Conservation (phyloP, 768 basidiomycete species). For the Glaciozyma martinii region DNA sequence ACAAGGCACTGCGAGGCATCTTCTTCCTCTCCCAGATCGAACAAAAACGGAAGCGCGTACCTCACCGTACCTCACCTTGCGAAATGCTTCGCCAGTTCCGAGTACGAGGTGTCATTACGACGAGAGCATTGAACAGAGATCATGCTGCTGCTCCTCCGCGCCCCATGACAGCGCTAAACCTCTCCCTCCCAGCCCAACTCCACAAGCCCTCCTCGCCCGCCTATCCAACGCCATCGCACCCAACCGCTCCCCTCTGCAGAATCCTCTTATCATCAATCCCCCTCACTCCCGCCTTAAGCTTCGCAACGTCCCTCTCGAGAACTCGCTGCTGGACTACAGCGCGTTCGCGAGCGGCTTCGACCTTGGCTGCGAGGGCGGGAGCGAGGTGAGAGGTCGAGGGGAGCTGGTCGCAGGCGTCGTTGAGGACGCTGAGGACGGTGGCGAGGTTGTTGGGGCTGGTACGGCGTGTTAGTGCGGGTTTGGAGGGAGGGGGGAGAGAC, state of each 20-base stretch:
- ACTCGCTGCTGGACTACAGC: background rate
- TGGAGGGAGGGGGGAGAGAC: background rate
- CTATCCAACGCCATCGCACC: conserved; percentile 7
- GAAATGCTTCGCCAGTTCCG: no score
- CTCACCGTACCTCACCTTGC: no score
- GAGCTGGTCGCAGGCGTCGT: background rate
- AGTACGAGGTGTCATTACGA: background rate
- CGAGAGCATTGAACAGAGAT: background rate
- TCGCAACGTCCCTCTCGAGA: conserved; percentile 2
- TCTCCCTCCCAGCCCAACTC: background rate
- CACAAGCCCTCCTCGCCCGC: no score
- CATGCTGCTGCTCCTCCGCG: conserved; percentile 2
- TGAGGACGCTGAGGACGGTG: background rate
- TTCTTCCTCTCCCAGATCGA: conserved; percentile 1
- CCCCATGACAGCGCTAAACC: background rate
- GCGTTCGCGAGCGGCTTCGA: background rate
- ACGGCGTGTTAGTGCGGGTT: background rate
- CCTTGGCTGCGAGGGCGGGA: background rate
- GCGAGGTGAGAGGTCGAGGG: background rate
- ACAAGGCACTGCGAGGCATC: conserved; percentile 1
- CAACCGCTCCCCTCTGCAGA: background rate
- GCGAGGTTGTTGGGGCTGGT: conserved; percentile 7
- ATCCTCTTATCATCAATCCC: background rate
- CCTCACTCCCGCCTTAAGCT: background rate
- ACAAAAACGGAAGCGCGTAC: no score